These are phyloP conservation scores for Selenicereus undatus DNA, from an alignment of 148 eudicot species.

Conservation along the genomic window DNA sequence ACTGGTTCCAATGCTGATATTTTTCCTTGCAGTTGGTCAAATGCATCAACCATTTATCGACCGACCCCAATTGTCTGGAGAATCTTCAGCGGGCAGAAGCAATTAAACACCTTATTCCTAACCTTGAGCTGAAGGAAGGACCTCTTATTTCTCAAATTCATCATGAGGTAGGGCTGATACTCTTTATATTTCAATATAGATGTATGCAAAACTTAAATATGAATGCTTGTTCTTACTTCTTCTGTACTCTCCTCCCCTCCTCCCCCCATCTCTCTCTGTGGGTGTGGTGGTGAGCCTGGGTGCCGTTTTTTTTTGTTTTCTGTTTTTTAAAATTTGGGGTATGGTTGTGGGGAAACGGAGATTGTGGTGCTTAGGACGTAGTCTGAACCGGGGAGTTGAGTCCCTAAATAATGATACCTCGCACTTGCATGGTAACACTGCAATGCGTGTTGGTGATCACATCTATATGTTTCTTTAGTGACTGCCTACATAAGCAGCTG, in stretches of 20 bases:
- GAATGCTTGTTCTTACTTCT: neutral
- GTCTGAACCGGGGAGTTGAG: too few species aligned
- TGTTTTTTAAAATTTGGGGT: neutral
- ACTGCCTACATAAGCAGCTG: too few species aligned
- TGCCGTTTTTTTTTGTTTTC: neutral
- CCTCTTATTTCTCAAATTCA: conserved; percentile 90
- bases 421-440: too few species aligned
- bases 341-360: too few species aligned
- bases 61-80: conserved; percentile 96
- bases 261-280: neutral
- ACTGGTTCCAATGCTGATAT: neutral
- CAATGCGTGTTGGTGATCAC: too few species aligned
- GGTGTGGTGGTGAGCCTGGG: neutral
- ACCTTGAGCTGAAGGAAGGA: conserved; percentile 96
- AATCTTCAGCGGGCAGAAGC: conserved; percentile 99
- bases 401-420: too few species aligned
- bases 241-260: neutral
- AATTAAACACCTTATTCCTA: conserved; percentile 87
- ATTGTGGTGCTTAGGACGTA: too few species aligned
- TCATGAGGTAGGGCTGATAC: conserved; percentile 55
- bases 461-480: too few species aligned
- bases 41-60: conserved; percentile 85
- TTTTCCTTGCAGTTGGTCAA: conserved; percentile 61
- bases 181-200: neutral
- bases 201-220: neutral